These are phyloP conservation scores for Poa pratensis DNA, from an alignment of 176 grass and related monocot species.

Conservation along the genomic window DNA sequence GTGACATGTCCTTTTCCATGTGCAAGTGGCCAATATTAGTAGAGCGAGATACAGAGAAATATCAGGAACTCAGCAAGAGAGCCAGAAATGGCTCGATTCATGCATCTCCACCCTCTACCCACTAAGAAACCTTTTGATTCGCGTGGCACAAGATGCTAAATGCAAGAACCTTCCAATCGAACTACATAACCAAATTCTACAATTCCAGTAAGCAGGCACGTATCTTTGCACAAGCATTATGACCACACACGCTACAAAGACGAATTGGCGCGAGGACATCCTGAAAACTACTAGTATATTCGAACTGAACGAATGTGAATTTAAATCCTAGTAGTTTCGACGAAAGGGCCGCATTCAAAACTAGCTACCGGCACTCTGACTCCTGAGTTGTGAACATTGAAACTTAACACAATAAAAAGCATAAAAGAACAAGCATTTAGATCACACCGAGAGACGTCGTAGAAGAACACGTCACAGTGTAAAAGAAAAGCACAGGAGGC, in stretches of 20 bases:
- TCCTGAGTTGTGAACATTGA: not conserved
- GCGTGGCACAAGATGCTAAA: not conserved
- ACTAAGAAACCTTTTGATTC: conserved; percentile 17
- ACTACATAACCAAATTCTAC: not conserved
- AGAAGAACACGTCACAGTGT: not conserved
- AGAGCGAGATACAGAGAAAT: not conserved
- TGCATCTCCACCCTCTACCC: not conserved
- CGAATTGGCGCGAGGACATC: not conserved
- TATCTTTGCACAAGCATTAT: conserved; percentile 2
- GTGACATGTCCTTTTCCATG: not conserved
- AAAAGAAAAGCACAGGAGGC: not conserved
- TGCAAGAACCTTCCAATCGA: not conserved
- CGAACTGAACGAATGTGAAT: not conserved
- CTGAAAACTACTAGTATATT: not conserved
- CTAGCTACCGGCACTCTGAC: not conserved
- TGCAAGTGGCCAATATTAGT: conserved; percentile 34
- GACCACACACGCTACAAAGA: not conserved
- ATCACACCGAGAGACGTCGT: not conserved
- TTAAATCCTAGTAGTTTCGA: not conserved
- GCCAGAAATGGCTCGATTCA: not conserved
- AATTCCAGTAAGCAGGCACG: not conserved
- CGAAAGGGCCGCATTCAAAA: not conserved
- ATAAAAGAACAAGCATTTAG: conserved; percentile 21
- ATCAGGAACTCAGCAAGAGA: conserved; percentile 13
- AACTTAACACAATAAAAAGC: not conserved